Conservation (phyloP, 345 rosid species). For the Crucihimalaya himalaica region DNA sequence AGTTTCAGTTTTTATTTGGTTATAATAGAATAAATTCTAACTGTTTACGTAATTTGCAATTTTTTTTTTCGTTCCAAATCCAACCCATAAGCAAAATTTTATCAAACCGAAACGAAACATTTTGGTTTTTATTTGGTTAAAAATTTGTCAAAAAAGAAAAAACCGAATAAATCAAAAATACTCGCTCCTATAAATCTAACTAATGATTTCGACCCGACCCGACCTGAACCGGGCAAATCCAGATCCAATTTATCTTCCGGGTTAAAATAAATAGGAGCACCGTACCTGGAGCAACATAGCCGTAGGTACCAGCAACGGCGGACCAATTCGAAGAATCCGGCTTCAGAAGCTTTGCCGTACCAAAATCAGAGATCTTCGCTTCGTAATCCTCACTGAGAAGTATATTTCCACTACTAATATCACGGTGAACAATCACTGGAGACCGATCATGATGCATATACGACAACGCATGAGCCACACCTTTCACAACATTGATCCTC, state of each 20-base stretch:
- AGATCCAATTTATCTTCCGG: neutral
- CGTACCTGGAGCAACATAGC: slow-evolving; percentile 58
- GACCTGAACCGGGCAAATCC: neutral
- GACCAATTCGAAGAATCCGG: slow-evolving; percentile 46
- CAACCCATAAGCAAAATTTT: neutral
- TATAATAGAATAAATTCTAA: neutral
- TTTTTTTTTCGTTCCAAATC: neutral
- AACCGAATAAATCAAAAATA: neutral
- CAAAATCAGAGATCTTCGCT: slow-evolving; percentile 51
- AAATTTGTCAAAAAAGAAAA: neutral
- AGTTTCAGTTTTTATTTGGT: neutral
- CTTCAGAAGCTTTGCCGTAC: slow-evolving; percentile 49
- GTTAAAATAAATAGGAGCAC: neutral
- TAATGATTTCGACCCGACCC: neutral
- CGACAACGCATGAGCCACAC: slow-evolving; percentile 52
- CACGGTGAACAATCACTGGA: slow-evolving; percentile 48
- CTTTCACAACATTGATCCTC: slow-evolving; percentile 44
- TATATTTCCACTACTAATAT: slow-evolving; percentile 45
- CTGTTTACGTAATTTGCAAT: neutral
- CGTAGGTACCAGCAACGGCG: slow-evolving; percentile 51
- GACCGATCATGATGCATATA: slow-evolving; percentile 54
- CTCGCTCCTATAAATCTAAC: neutral
- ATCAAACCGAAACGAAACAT: neutral
- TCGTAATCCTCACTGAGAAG: slow-evolving; percentile 42
- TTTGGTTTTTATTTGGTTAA: neutral